Conservation (phyloP, 306 rosid species). For the Quillaja saponaria region DNA sequence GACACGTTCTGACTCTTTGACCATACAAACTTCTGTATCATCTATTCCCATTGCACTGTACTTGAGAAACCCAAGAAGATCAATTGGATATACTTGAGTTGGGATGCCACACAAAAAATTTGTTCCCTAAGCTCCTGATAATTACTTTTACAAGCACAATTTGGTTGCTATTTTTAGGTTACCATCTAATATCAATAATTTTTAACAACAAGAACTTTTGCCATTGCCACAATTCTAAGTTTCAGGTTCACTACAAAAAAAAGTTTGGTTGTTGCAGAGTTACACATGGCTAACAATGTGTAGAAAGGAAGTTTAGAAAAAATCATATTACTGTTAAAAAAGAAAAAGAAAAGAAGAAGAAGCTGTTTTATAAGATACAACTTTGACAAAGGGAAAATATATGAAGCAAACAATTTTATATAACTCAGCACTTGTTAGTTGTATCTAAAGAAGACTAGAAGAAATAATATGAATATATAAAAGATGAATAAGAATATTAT, state of each 20-base stretch:
- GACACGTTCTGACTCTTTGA: constrained; percentile 80
- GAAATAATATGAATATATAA: too few species aligned
- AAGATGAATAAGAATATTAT: too few species aligned
- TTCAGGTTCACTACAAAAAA: background rate
- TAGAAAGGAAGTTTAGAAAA: background rate
- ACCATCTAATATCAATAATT: background rate
- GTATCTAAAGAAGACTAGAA: too few species aligned
- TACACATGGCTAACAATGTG: background rate
- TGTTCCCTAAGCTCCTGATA: constrained; percentile 7
- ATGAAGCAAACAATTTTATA: background rate
- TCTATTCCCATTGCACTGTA: constrained; percentile 73
- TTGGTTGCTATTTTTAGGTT: constrained; percentile 2
- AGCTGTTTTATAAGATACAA: background rate
- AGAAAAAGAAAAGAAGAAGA: too few species aligned
- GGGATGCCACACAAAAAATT: constrained; percentile 19
- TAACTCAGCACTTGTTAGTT: too few species aligned
- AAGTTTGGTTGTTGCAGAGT: too few species aligned
- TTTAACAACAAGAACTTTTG: background rate
- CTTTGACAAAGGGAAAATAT: background rate
- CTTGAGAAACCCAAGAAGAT: constrained; percentile 29
- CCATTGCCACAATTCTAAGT: background rate
- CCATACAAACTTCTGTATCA: constrained; percentile 80
- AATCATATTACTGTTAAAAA: background rate
- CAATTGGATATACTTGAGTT: constrained; percentile 11
- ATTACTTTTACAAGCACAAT: constrained; percentile 3